Conservation (phyloP, 495 filamentous ascomycete genomes). For the Aspergillus panamensis region DNA sequence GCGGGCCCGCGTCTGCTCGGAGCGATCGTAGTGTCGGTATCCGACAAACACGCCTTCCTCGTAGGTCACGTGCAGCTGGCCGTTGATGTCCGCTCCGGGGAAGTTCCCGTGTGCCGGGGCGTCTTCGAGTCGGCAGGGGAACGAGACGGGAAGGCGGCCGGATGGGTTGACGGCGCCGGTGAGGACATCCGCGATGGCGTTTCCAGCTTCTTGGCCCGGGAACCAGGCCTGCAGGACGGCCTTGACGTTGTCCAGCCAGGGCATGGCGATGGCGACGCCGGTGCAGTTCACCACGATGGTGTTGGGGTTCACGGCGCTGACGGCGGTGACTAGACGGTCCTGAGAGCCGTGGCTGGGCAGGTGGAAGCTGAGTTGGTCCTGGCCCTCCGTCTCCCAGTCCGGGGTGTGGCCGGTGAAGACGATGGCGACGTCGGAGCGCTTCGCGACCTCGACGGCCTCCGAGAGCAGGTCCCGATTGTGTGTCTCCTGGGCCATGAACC, state of each 20-base stretch:
- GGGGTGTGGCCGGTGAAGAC: slow-evolving; percentile 9
- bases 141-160: slow-evolving; percentile 75
- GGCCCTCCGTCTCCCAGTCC: slow-evolving; percentile 41
- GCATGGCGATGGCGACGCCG: slow-evolving; percentile 65
- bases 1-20: slow-evolving; percentile 45
- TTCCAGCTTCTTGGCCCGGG: slow-evolving; percentile 77
- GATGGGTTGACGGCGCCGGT: slow-evolving; percentile 73
- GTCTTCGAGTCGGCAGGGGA: slow-evolving; percentile 68
- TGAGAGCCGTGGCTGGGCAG: slow-evolving; percentile 57
- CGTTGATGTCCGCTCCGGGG: slow-evolving; percentile 35
- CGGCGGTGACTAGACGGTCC: slow-evolving; percentile 63
- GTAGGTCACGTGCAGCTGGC: slow-evolving; percentile 63
- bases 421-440: slow-evolving; percentile 5
- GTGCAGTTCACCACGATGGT: slow-evolving; percentile 81
- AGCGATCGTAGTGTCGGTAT: slow-evolving; percentile 73
- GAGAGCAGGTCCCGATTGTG: slow-evolving; percentile 12
- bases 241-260: slow-evolving; percentile 67
- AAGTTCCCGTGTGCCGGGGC: slow-evolving; percentile 59
- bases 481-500: slow-evolving; percentile 16
- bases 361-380: slow-evolving; percentile 67
- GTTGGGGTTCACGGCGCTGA: slow-evolving; percentile 68
- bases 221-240: slow-evolving; percentile 80
- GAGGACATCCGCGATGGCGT: slow-evolving; percentile 72
- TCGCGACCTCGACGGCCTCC: slow-evolving; percentile 9
- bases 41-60: slow-evolving; percentile 78